A percentile compares a stretch with the other conserved stretches of the same genome.
phyloP scores from a whole-genome alignment of 345 rosid genomes.

The Melastoma malabathricum region DNA sequence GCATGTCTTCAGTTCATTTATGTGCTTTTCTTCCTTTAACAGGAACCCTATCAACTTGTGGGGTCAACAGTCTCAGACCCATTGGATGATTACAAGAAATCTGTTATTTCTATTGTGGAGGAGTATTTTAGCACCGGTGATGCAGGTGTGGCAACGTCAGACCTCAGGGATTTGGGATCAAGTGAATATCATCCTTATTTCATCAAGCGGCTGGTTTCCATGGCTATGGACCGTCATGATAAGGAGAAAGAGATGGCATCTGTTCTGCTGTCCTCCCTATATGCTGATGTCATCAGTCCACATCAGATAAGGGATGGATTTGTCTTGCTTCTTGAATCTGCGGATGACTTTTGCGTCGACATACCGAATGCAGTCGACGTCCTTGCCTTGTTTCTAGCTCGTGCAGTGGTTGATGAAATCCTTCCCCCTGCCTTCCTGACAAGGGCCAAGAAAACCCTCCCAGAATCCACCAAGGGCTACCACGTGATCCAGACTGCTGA shows the following conservation, averaged over 20 bases:
- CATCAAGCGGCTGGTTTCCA: conserved; percentile 83
- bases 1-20: background rate
- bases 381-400: conserved; percentile 84
- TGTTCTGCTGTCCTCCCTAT: conserved; percentile 74
- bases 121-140: conserved; percentile 90
- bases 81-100: conserved; percentile 81
- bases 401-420: conserved; percentile 95
- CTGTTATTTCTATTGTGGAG: conserved; percentile 71
- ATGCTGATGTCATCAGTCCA: conserved; percentile 87
- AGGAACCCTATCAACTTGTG: conserved; percentile 86
- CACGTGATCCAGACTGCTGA: conserved; percentile 77
- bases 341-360: conserved; percentile 90
- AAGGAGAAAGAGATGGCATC: conserved; percentile 99
- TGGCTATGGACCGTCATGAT: conserved; percentile 97
- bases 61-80: conserved; percentile 83
- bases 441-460: conserved; percentile 66
- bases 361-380: conserved; percentile 80
- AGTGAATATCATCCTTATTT: conserved; percentile 83
- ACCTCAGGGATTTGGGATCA: conserved; percentile 88
- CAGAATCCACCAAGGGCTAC: conserved; percentile 67
- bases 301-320: conserved; percentile 86
- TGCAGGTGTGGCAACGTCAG: conserved; percentile 84
- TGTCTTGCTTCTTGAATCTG: conserved; percentile 90
- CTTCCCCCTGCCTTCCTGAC: conserved; percentile 83
- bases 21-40: conserved; percentile 6